Evolutionary conservation across 441 rosid genomes (phyloP).

Genomic region (Erysimum pusillum): DNA sequence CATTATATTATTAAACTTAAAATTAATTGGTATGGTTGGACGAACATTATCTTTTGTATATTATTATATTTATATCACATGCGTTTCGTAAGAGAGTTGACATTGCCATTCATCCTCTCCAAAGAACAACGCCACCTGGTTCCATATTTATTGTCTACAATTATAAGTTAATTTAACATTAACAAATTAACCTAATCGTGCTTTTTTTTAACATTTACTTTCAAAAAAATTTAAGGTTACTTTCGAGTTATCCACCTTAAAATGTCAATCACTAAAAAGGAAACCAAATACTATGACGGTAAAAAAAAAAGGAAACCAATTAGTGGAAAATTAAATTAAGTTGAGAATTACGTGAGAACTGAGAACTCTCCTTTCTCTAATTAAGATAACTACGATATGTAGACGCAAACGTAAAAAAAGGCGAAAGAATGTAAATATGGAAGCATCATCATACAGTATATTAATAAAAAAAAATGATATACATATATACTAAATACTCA

Average conservation of each 20-base stretch:
- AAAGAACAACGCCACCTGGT: conserved; percentile 50
- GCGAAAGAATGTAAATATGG: conserved; percentile 20
- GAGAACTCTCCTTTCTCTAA: conserved; percentile 21
- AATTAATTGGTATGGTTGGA: conserved; percentile 51
- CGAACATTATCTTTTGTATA: conserved; percentile 39
- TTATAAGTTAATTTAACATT: conserved; percentile 17
- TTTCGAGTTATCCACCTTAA: neutral
- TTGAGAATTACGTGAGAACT: conserved; percentile 34
- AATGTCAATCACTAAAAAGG: neutral
- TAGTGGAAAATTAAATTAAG: no score
- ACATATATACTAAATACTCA: conserved; percentile 31
- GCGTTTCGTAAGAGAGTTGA: conserved; percentile 49
- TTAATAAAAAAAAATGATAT: neutral
- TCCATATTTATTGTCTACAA: conserved; percentile 44
- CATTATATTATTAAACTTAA: conserved; percentile 27
- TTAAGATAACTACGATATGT: conserved; percentile 29
- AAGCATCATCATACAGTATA: neutral
- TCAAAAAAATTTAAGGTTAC: neutral
- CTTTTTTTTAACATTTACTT: neutral
- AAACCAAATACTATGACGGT: neutral
- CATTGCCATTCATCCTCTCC: conserved; percentile 49
- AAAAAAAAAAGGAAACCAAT: neutral
- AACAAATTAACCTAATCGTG: neutral
- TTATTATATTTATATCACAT: conserved; percentile 41
- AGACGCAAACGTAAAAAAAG: conserved; percentile 3